A percentile compares a stretch with the other conserved stretches of the same genome.
Evolutionary conservation across 2,329 filamentous ascomycete genomes (phyloP).

Genomic region (Pseudogymnoascus pannorum): DNA sequence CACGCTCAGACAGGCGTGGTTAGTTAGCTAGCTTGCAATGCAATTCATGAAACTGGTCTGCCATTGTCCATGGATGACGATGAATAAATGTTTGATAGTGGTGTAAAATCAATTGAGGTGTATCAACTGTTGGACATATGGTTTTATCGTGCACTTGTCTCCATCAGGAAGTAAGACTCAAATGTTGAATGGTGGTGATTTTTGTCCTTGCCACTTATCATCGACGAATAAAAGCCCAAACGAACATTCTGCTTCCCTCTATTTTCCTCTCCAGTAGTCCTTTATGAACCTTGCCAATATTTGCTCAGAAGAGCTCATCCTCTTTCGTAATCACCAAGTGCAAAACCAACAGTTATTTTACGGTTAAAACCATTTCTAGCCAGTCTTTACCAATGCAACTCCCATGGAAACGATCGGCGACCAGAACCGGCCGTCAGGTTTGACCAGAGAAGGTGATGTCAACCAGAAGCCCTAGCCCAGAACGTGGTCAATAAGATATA

Average conservation of each 20-base stretch:
- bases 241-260: neutral
- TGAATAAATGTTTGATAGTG: neutral
- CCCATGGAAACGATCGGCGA: neutral
- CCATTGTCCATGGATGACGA: neutral
- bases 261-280: neutral
- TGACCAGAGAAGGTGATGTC: neutral
- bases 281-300: neutral
- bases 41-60: constrained; percentile 5
- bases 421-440: neutral
- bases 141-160: neutral
- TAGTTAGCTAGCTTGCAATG: constrained; percentile 8
- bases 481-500: neutral
- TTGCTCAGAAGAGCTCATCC: neutral
- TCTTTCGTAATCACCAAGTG: neutral
- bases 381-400: neutral
- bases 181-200: neutral
- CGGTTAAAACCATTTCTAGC: neutral
- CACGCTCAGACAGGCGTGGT: constrained; percentile 1
- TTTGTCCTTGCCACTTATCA: neutral
- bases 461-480: neutral
- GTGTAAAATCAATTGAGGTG: neutral
- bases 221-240: neutral
- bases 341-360: neutral
- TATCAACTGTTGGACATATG: neutral
- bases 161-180: neutral